Percentiles rank a stretch among this genome's conserved stretches.
phyloP scores from a whole-genome alignment of 192 early-diverging fungal genomes.

The Linderina pennispora region DNA sequence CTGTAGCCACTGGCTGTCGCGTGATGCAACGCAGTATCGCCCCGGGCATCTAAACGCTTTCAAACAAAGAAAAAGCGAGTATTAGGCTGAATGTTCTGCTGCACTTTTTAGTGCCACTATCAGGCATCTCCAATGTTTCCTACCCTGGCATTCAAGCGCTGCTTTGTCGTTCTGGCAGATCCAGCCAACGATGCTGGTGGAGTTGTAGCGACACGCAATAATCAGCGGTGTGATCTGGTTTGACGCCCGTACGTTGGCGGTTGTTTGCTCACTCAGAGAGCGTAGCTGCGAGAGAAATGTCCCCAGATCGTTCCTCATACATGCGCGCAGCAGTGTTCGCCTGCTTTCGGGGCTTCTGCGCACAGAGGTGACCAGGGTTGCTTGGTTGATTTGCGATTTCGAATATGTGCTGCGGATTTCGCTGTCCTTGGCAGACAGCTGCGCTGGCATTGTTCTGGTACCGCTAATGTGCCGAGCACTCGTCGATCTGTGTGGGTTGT shows the following conservation, averaged over 20 bases:
- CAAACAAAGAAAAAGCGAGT: neutral
- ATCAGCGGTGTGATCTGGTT: slow-evolving; percentile 22
- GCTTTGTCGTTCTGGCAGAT: slow-evolving; percentile 15
- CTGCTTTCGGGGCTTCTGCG: neutral
- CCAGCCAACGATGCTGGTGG: slow-evolving; percentile 21
- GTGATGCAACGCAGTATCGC: slow-evolving; percentile 36
- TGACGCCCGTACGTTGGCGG: slow-evolving; percentile 2
- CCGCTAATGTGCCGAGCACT: no score
- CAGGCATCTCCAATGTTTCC: neutral
- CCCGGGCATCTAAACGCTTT: slow-evolving; percentile 17
- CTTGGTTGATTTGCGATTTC: neutral
- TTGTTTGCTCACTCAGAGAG: no score
- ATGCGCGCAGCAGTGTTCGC: neutral
- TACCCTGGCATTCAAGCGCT: slow-evolving; percentile 24
- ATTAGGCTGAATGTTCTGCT: slow-evolving; percentile 15
- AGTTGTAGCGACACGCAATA: slow-evolving; percentile 26
- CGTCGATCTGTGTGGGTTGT: no score
- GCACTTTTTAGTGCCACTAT: neutral
- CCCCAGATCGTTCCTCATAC: neutral
- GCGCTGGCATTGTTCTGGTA: no score
- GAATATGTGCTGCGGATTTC: neutral
- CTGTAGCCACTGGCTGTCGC: slow-evolving; percentile 10
- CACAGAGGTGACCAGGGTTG: neutral
- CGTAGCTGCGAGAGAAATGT: neutral
- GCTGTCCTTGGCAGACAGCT: no score